phyloP scores from a whole-genome alignment of 2,329 filamentous ascomycete genomes.

The Thielaviopsis euricoi region DNA sequence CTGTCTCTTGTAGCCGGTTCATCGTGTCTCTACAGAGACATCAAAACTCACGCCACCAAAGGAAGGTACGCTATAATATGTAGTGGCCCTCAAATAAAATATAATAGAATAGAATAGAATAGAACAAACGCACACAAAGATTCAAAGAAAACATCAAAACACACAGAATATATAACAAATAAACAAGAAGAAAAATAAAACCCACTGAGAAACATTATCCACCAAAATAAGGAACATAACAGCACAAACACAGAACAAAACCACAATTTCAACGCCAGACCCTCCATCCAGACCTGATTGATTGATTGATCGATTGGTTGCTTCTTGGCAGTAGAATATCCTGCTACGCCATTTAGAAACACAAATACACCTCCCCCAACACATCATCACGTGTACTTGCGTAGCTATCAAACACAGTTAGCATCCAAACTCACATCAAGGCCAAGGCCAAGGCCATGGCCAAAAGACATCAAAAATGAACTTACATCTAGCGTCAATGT shows the following conservation, averaged over 20 bases:
- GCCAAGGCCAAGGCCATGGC: too few relatives aligned
- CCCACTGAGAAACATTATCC: background rate
- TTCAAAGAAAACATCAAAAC: background rate
- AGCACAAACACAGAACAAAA: background rate
- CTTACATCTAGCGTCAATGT: slow-evolving; percentile 91
- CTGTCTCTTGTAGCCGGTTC: background rate
- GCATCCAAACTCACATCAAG: background rate
- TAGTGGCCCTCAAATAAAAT: too few relatives aligned
- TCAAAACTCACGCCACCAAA: too few relatives aligned
- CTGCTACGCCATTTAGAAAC: background rate
- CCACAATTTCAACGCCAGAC: background rate
- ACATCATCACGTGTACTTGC: slow-evolving; percentile 10
- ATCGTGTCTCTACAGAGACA: background rate
- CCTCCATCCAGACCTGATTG: background rate
- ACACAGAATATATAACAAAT: background rate
- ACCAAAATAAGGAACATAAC: background rate
- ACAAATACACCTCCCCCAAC: background rate
- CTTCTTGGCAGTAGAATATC: background rate
- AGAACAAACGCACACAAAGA: background rate
- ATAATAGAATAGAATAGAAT: too few relatives aligned
- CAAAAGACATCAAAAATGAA: slow-evolving; percentile 15
- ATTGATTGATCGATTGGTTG: background rate
- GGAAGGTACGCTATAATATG: too few relatives aligned
- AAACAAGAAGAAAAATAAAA: background rate
- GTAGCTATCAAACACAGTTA: slow-evolving; percentile 8